Percentiles rank a stretch among this genome's conserved stretches.
These are phyloP conservation scores for Fusarium sterilihyphosum DNA, from an alignment of 2,329 filamentous ascomycete genomes.

Conservation along the genomic window DNA sequence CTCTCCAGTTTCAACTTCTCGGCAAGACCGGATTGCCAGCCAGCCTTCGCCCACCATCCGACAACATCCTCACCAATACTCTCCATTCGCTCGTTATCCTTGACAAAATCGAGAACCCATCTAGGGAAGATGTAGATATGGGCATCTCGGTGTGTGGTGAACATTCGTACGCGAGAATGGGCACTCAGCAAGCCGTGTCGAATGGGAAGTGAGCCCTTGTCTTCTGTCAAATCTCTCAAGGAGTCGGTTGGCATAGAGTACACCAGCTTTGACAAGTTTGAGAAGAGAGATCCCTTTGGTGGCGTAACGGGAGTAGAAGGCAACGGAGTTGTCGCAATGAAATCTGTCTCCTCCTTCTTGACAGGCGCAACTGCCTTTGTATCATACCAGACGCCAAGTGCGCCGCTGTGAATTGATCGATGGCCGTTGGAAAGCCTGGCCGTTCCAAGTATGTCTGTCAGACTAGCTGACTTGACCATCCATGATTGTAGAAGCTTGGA, in stretches of 20 bases:
- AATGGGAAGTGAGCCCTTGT: conserved; percentile 76
- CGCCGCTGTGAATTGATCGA: conserved; percentile 70
- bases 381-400: conserved; percentile 90
- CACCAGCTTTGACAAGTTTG: conserved; percentile 80
- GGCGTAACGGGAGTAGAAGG: conserved; percentile 58
- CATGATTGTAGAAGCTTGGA: conserved; percentile 87
- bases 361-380: conserved; percentile 79
- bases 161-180: conserved; percentile 80
- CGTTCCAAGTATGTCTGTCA: conserved; percentile 69
- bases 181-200: conserved; percentile 79
- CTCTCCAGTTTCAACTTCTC: conserved; percentile 79
- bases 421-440: conserved; percentile 50
- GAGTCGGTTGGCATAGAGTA: conserved; percentile 90
- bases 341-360: conserved; percentile 94
- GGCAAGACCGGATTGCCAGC: conserved; percentile 85
- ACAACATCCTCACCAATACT: conserved; percentile 91
- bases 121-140: conserved; percentile 95
- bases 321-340: conserved; percentile 81
- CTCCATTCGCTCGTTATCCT: conserved; percentile 82
- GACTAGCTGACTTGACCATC: conserved; percentile 84
- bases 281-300: conserved; percentile 70
- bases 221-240: conserved; percentile 82
- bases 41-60: conserved; percentile 94
- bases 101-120: conserved; percentile 89
- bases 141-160: conserved; percentile 86